Evolutionary conservation across 306 rosid genomes (phyloP), one percentile per base, ranked within the genome.

Genomic region (Fagus sylvatica): DNA sequence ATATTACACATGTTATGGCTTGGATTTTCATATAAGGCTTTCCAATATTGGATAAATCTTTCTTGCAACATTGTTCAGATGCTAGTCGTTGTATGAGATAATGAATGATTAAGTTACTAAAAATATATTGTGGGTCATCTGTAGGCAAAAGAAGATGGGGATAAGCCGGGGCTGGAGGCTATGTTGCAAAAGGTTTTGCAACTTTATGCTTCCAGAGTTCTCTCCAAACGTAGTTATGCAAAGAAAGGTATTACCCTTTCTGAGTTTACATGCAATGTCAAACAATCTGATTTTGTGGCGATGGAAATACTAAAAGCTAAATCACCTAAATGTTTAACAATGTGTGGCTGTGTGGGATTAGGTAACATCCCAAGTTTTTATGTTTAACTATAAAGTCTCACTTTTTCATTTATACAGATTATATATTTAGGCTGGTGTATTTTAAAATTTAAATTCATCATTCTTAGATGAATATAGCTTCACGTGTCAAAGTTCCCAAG

Each of bases 141-240:
- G 55, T 87, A 90, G 97, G 97, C 95, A 61, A 92, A 92, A 81
- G 97, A 85, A 90, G 97, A 94, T 79, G 97, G 88, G 42, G 98
- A 94, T 85, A 94, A 90, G 88, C 98, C 98, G 9, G 98, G 98
- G 71, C 83, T 94, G 49, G 97, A 88, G 93, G 97, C 98, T 74
- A 94, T 94, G 97, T 54, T 94, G 81, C 97, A 87, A 82, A 94
- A 94, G 87, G 97, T 94, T 75, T 86, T 94, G 86, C 98, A 92
- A 83, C 92, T 90, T 32, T 92, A 92, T 79, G 98, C 98, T 80
- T 89, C 97, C 68, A 88, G 37, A 49, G 88, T 87, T 89, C 98
- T 94, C 78, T 90, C 95, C 13, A 94, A 86, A 74, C 91, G 98
- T 55, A 92, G 87, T 71, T 89, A 94, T 77, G 92, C 92, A 74